phyloP scores from a whole-genome alignment of 1,284 basidiomycete genomes.

The Vanrija pseudolonga region DNA sequence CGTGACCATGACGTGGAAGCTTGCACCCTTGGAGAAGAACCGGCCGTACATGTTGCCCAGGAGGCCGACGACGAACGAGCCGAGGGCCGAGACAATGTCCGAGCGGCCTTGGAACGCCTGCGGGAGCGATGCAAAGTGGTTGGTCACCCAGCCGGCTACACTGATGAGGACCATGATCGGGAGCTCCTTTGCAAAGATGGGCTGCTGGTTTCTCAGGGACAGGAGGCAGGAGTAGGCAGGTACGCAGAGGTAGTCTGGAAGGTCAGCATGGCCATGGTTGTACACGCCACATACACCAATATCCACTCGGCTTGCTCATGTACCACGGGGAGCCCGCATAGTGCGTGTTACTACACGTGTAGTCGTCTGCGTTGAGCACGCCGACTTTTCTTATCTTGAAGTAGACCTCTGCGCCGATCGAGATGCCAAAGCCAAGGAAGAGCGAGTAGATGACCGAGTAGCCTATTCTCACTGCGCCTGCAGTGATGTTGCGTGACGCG shows the following conservation, averaged over 20 bases:
- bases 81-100: conserved; percentile 70
- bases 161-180: conserved; percentile 64
- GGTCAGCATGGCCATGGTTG: background rate
- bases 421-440: conserved; percentile 77
- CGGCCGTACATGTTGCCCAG: conserved; percentile 78
- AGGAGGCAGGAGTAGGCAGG: conserved; percentile 72
- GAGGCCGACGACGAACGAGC: conserved; percentile 76
- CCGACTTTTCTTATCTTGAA: conserved; percentile 55
- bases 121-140: conserved; percentile 60
- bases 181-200: conserved; percentile 67
- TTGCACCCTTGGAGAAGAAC: conserved; percentile 49
- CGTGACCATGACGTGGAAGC: conserved; percentile 53
- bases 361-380: conserved; percentile 59
- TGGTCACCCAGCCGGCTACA: conserved; percentile 69
- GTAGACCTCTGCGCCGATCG: conserved; percentile 70
- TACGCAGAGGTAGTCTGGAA: conserved; percentile 69
- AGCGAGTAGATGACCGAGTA: conserved; percentile 61
- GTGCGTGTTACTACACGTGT: conserved; percentile 59
- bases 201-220: conserved; percentile 72
- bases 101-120: conserved; percentile 64
- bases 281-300: conserved; percentile 49
- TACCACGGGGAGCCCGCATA: conserved; percentile 53
- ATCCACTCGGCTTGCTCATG: conserved; percentile 44
- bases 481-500: conserved; percentile 65
- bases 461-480: conserved; percentile 79